Evolutionary conservation across 2,329 filamentous ascomycete species (phyloP).

Genomic region (Diaporthe ampelina): DNA sequence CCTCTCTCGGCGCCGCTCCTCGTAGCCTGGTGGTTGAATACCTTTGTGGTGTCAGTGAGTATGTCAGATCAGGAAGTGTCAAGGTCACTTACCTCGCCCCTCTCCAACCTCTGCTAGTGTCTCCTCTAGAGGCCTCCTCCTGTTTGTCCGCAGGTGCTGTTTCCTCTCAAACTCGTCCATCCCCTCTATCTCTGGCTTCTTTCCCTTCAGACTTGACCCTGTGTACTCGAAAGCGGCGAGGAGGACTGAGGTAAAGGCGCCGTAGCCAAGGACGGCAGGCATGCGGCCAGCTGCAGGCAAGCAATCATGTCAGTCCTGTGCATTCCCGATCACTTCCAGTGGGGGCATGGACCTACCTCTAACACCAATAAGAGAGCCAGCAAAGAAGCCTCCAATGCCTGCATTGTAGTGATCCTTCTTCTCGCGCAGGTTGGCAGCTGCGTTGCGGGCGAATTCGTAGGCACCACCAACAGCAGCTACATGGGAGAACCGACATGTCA

Average conservation of each 20-base stretch:
- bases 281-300: conserved; percentile 70
- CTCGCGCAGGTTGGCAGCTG: conserved; percentile 86
- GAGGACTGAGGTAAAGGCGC: conserved; percentile 66
- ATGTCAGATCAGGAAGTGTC: conserved; percentile 11
- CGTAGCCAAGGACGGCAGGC: conserved; percentile 79
- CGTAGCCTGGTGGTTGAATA: conserved; percentile 85
- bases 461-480: conserved; percentile 79
- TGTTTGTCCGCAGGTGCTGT: conserved; percentile 79
- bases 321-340: conserved; percentile 42
- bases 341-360: conserved; percentile 68
- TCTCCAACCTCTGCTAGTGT: conserved; percentile 87
- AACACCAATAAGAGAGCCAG: conserved; percentile 80
- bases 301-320: conserved; percentile 27
- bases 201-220: conserved; percentile 69
- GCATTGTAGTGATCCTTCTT: conserved; percentile 85
- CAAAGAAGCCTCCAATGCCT: conserved; percentile 81
- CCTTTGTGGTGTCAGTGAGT: conserved; percentile 63
- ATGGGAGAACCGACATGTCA: neutral
- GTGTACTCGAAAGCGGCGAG: conserved; percentile 78
- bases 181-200: conserved; percentile 73
- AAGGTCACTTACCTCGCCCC: conserved; percentile 77
- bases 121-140: conserved; percentile 81
- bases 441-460: conserved; percentile 82
- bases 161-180: conserved; percentile 82
- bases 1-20: conserved; percentile 84